These are phyloP conservation scores for Dendrothele bispora DNA, from an alignment of 768 basidiomycete genomes.

Conservation along the genomic window DNA sequence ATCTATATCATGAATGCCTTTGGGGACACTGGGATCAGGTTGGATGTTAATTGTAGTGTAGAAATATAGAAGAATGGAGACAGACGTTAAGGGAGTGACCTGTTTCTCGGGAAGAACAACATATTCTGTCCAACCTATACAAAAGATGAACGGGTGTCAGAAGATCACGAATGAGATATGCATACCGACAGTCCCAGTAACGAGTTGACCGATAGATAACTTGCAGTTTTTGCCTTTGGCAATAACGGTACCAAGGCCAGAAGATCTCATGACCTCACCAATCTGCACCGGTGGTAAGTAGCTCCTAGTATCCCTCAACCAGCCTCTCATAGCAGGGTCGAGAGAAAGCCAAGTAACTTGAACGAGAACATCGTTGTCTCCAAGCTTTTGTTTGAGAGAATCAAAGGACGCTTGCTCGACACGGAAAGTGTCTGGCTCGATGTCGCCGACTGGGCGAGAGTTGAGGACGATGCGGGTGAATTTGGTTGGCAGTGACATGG, in stretches of 20 bases:
- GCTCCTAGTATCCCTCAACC: slow-evolving; percentile 69
- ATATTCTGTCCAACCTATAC: slow-evolving; percentile 77
- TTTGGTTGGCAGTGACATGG: slow-evolving; percentile 17
- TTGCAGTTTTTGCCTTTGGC: slow-evolving; percentile 52
- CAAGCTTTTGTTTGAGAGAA: slow-evolving; percentile 53
- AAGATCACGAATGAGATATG: too few species aligned
- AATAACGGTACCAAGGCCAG: slow-evolving; percentile 66
- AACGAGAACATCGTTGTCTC: slow-evolving; percentile 61
- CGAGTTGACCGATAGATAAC: slow-evolving; percentile 68
- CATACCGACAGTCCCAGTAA: slow-evolving; percentile 62
- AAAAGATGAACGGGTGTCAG: background rate
- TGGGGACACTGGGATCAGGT: slow-evolving; percentile 43
- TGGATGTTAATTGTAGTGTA: background rate
- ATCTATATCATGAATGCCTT: slow-evolving; percentile 69
- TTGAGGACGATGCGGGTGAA: slow-evolving; percentile 76
- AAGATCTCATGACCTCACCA: slow-evolving; percentile 75
- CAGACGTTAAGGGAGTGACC: slow-evolving; percentile 58
- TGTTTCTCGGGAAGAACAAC: slow-evolving; percentile 55
- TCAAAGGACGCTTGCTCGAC: slow-evolving; percentile 52
- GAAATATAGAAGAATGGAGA: slow-evolving; percentile 1
- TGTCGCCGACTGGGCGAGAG: slow-evolving; percentile 66
- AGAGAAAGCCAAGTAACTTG: slow-evolving; percentile 76
- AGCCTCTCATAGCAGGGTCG: slow-evolving; percentile 89
- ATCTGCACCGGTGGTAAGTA: slow-evolving; percentile 74
- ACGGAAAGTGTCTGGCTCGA: slow-evolving; percentile 75